Conservation (phyloP, 768 basidiomycete species). For the Galerina sulciceps region DNA sequence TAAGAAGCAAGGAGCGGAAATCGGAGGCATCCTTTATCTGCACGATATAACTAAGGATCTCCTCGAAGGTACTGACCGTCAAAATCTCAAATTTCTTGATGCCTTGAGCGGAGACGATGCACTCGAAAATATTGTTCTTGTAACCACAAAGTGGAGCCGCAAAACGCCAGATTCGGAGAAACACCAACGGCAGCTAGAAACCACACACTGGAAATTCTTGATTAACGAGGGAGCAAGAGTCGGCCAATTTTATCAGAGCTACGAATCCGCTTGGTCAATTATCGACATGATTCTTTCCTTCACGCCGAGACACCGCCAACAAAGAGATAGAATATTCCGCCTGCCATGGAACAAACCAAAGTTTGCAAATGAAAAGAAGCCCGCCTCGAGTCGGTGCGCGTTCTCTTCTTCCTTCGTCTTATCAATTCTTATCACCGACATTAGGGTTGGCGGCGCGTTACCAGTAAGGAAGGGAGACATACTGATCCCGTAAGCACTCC, state of each 20-base stretch:
- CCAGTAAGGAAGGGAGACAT: no score
- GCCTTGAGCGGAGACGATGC: conserved; percentile 36
- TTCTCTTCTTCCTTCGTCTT: no score
- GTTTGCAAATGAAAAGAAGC: no score
- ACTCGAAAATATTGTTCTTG: conserved; percentile 31
- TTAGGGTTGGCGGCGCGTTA: no score
- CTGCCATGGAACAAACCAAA: no score
- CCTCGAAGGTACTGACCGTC: conserved; percentile 32
- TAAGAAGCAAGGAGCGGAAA: background rate
- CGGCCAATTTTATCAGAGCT: background rate
- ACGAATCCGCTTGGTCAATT: background rate
- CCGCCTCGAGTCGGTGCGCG: no score
- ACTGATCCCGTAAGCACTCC: no score
- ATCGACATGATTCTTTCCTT: background rate
- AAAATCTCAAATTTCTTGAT: conserved; percentile 36
- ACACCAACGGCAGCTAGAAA: background rate
- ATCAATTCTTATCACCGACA: no score
- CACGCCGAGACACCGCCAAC: no score
- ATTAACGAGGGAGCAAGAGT: background rate
- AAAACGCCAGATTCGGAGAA: background rate
- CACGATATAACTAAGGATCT: conserved; percentile 28
- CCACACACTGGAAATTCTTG: background rate
- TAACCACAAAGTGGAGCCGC: conserved; percentile 29
- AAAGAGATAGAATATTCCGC: no score
- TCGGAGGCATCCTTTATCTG: conserved; percentile 32